Evolutionary conservation across 768 basidiomycete genomes (phyloP).

Genomic region (Phlegmacium glaucopus): DNA sequence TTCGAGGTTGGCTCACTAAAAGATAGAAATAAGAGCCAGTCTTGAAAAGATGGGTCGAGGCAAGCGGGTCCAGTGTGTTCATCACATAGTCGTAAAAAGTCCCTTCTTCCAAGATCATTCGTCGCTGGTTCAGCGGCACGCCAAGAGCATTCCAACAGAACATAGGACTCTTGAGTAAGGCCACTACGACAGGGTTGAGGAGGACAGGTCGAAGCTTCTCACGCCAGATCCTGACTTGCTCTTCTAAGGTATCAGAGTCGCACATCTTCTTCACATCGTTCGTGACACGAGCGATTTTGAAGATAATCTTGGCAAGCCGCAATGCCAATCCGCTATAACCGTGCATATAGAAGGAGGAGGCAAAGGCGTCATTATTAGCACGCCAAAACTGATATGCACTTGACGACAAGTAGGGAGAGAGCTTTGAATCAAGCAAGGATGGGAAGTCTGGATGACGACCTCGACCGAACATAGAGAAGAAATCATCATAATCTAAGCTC

Average conservation of each 20-base stretch:
- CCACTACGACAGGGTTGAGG: conserved; percentile 53
- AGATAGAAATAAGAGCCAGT: conserved; percentile 69
- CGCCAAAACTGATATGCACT: conserved; percentile 79
- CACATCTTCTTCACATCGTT: conserved; percentile 56
- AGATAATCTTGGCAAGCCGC: conserved; percentile 54
- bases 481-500: conserved; percentile 53
- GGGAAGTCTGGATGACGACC: conserved; percentile 62
- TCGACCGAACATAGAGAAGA: conserved; percentile 64
- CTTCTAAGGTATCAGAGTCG: conserved; percentile 45
- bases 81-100: conserved; percentile 46
- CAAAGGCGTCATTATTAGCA: conserved; percentile 47
- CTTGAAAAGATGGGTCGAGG: conserved; percentile 47
- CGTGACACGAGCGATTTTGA: conserved; percentile 54
- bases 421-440: conserved; percentile 50
- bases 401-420: conserved; percentile 68
- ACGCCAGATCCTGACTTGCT: conserved; percentile 64
- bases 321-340: conserved; percentile 72
- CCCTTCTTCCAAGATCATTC: conserved; percentile 53
- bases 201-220: conserved; percentile 58
- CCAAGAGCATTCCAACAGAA: conserved; percentile 81
- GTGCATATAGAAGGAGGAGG: conserved; percentile 60
- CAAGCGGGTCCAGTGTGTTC: conserved; percentile 50
- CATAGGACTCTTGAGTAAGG: conserved; percentile 47
- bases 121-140: conserved; percentile 68
- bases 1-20: conserved; percentile 29